Base-by-base conservation (phyloP, 805 yeast species). In the Candida railenensis region DNA sequence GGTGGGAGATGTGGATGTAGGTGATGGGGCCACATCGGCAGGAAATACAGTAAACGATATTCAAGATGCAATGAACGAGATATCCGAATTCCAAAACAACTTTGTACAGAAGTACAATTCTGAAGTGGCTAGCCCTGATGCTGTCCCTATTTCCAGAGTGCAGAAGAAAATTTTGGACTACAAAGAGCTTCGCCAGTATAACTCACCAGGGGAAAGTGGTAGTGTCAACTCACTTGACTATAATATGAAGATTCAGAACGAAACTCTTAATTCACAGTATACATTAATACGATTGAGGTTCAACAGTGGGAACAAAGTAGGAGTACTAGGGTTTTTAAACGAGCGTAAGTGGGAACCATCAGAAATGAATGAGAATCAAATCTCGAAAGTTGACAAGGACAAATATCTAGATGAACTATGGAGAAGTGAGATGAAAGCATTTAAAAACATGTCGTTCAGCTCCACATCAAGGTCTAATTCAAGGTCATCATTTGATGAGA, bases 101-200 rank as follows among this genome's bases (percentile, higher is more conserved):
- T 65, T 67, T 51, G 63, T 65, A 3, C 53, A 57, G 25, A 62
- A 60, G 44, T 53, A 48, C 42, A 47, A 51, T 34, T 12, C 39
- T 4, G 39, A 20, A 44, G 40, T n/a, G 45, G 48, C 7, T 22
- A 39, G 19, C 18, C 39, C 11, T 30, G 16, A 19, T 8, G 18
- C 33, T 38, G 19, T 21, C 19, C 36, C 45, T 30, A 28, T 49
- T 7, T 62, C 62, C 40, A 51, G 77, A 33, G 62, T 67, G 3
- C 73, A 71, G 53, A 66, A 63, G 44, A 68, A 64, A 44, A 42
- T 65, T 9, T 52, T 69, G 28, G 74, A 69, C 44, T 64, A 67
- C 51, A 62, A 58, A 39, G 65, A 66, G 25, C 54, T 69, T 2
- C 42, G 15, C 15, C 21, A 20, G 21, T 14, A 15, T 22, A 33